Base-by-base conservation (phyloP, 441 rosid species). In the Erodium chrysanthum region DNA sequence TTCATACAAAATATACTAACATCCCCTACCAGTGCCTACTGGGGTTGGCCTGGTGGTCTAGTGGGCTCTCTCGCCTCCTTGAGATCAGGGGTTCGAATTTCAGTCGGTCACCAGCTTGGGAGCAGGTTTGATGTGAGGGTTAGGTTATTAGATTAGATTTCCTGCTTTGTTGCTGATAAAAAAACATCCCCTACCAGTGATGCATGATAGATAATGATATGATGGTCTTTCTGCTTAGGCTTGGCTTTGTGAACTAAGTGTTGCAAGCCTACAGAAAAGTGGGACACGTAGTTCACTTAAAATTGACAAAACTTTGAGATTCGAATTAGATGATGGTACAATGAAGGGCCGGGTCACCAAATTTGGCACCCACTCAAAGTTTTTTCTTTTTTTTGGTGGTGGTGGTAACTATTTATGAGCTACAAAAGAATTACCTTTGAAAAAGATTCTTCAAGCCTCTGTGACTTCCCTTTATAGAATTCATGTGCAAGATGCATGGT, bases 401-500 rank as follows among this genome's bases (percentile, higher is more conserved):
- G n/a, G n/a, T n/a, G n/a, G n/a, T n/a, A 40, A 40, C 46, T 9
- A 40, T 40, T 40, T 25, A 14, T 61, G 59, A 68, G 23, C 21
- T 66, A 14, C 1, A 63, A 20, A 21, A 10, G 17, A 8, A 65
- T 76, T 76, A 91, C 97, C 97, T 84, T 64, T 78, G 93, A 58
- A 91, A 61, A 69, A 89, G 84, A 69, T 85, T 83, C 74, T 82
- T 76, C 48, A 91, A 89, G 76, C 88, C 97, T 72, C 78, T 75
- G 64, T 87, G 97, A 76, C 90, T 87, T 80, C 97, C 96, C 78
- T 72, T 84, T 54, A 89, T 87, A 64, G 97, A 91, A 76, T 91
- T 84, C 91, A 91, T 84, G 84, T 91, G 96, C 79, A 91, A 84
- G 78, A 89, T 87, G 81, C 96, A 89, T 37, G 92, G 89, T 52